Base-by-base conservation (phyloP, 257 asterid genomes). In the Handroanthus guayacan region DNA sequence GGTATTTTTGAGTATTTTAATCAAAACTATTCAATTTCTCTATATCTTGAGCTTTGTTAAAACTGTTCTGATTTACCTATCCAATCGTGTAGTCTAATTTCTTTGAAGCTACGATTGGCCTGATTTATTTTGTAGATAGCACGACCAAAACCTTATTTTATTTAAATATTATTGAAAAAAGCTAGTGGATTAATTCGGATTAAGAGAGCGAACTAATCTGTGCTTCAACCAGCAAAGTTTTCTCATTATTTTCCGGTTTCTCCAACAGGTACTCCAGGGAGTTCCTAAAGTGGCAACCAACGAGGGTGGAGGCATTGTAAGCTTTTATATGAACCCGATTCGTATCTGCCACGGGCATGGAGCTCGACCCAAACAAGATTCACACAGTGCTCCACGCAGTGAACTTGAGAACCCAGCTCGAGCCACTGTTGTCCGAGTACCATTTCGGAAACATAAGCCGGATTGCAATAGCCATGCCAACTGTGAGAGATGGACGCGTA, bases 321-420 rank as follows among this genome's bases (percentile, higher is more conserved):
- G 79, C 90, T 50, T 86, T 86, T 43, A 13, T 86, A 9, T 86
- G 91, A 88, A 81, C 72, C 14, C 84, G 87, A 69, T 83, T 71
- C 64, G 37, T 80, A 20, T 45, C 78, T 1, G 68, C 81, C 10
- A 76, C 69, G 38, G 78, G 78, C 2, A n/a, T 9, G 0, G 57
- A 45, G 43, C 64, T 69, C 45, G 83, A 81, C 65, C 84, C 80
- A 38, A 50, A 75, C n/a, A 85, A 74, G 75, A 54, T 78, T 0
- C 62, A 69, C 57, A 77, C 66, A 1, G 76, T 88, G 36, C 77
- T 66, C 56, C 90, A 86, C 4, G 84, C 87, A 1, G 82, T 88
- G 1, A 88, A 88, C 78, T 60, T 85, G 6, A 58, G 88, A 51
- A 79, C 60, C 52, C 67, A 78, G 62, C 14, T 67, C 0, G 82